A percentile compares a stretch with the other conserved stretches of the same genome.
Evolutionary conservation across 2,329 filamentous ascomycete species (phyloP).

Genomic region (Pseudopyricularia cyperi): DNA sequence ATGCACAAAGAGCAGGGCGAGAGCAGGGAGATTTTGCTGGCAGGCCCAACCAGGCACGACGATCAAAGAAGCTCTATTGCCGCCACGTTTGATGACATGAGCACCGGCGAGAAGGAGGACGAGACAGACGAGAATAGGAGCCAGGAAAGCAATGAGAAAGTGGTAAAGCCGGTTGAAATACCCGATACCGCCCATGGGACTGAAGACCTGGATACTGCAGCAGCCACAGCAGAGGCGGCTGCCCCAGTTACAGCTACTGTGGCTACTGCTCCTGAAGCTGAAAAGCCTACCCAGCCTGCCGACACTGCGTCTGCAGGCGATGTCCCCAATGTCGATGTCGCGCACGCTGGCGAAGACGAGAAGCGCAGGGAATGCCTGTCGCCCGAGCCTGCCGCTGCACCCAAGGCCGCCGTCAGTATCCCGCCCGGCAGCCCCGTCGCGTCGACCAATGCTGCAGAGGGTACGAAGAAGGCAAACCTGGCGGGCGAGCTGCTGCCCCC

Average conservation of each 20-base stretch:
- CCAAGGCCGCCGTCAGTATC: conserved; percentile 9
- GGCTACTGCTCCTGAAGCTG: neutral
- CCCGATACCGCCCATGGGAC: conserved; percentile 1
- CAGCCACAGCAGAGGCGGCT: neutral
- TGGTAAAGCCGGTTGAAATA: conserved; percentile 20
- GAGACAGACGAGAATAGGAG: conserved; percentile 9
- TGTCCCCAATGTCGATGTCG: neutral
- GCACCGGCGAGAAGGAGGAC: conserved; percentile 23
- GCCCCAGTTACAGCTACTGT: neutral
- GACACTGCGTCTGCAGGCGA: neutral
- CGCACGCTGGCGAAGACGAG: neutral
- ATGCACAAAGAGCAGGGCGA: conserved; percentile 11
- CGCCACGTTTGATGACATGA: conserved; percentile 44
- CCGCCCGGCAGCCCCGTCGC: conserved; percentile 21
- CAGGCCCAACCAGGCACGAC: conserved; percentile 19
- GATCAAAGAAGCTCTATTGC: conserved; percentile 37
- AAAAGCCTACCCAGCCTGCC: neutral
- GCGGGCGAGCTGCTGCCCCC: conserved; percentile 52
- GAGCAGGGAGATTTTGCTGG: conserved; percentile 32
- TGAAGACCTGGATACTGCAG: conserved; percentile 4
- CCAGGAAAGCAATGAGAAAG: conserved; percentile 23
- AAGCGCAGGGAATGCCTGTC: neutral
- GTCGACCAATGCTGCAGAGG: conserved; percentile 21
- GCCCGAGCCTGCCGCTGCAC: conserved; percentile 16
- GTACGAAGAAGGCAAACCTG: conserved; percentile 22